Conservation (phyloP, 2,329 filamentous ascomycete species). For the Talaromyces piceae region DNA sequence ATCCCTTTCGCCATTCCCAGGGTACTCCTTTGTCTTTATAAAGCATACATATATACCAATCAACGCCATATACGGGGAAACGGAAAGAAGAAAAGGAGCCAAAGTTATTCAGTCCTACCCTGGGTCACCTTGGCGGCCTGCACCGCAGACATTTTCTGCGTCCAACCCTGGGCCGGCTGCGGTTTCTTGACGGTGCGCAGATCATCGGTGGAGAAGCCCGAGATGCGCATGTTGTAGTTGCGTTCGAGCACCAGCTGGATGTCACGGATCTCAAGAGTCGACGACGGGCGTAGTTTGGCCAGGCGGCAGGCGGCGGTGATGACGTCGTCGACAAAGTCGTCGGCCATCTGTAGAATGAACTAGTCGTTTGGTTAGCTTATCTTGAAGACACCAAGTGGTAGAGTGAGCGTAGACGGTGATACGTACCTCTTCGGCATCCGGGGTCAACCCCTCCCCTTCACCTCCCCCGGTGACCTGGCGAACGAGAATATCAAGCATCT, state of each 20-base stretch:
- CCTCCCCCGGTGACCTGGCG: conserved; percentile 81
- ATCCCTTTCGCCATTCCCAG: neutral
- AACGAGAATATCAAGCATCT: conserved; percentile 92
- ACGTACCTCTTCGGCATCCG: conserved; percentile 90
- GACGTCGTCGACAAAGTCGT: conserved; percentile 91
- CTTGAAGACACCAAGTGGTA: neutral
- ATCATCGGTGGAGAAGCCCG: conserved; percentile 90
- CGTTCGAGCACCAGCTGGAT: conserved; percentile 76
- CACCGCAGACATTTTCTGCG: conserved; percentile 93
- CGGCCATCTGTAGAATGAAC: conserved; percentile 81
- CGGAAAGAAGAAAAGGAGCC: neutral
- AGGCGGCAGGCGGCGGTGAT: conserved; percentile 80
- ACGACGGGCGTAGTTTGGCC: conserved; percentile 84
- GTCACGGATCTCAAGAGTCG: conserved; percentile 81
- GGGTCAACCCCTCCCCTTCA: conserved; percentile 70
- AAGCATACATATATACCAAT: neutral
- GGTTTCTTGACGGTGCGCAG: conserved; percentile 90
- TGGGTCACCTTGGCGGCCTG: conserved; percentile 75
- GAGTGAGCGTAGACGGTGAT: neutral
- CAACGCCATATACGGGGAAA: neutral
- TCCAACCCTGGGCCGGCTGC: conserved; percentile 80
- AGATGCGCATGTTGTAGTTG: conserved; percentile 84
- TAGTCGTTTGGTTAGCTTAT: conserved; percentile 30
- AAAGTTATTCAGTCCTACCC: conserved; percentile 31
- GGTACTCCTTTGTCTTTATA: neutral